Conservation (phyloP, 2,329 filamentous ascomycete species). For the Fusarium keratoplasticum region DNA sequence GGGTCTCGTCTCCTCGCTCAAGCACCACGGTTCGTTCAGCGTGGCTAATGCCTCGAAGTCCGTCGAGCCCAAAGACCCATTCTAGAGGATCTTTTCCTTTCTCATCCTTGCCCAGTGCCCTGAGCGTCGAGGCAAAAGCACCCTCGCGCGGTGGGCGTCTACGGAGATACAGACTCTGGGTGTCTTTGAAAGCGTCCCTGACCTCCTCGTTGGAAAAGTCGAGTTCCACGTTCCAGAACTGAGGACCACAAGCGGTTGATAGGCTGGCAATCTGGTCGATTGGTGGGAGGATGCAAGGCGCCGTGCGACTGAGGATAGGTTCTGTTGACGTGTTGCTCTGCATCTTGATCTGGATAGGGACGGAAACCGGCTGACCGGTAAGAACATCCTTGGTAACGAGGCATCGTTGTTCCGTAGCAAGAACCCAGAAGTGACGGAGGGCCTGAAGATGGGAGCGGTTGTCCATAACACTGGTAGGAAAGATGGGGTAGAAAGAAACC, state of each 20-base stretch:
- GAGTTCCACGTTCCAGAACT: slow-evolving; percentile 85
- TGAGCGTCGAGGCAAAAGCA: slow-evolving; percentile 79
- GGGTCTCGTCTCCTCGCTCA: slow-evolving; percentile 61
- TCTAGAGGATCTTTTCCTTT: slow-evolving; percentile 66
- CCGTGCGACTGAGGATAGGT: slow-evolving; percentile 56
- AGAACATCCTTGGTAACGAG: slow-evolving; percentile 89
- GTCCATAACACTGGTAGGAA: slow-evolving; percentile 89
- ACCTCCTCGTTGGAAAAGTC: slow-evolving; percentile 77
- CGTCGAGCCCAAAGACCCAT: slow-evolving; percentile 78
- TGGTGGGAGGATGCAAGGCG: slow-evolving; percentile 73
- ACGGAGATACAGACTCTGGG: slow-evolving; percentile 80
- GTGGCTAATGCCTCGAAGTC: slow-evolving; percentile 65
- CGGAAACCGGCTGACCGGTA: slow-evolving; percentile 80
- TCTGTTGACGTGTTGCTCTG: slow-evolving; percentile 55
- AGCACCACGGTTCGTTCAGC: slow-evolving; percentile 76
- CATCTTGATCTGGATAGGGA: slow-evolving; percentile 76
- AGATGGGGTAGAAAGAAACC: slow-evolving; percentile 93
- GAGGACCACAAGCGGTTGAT: slow-evolving; percentile 68
- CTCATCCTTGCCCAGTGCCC: slow-evolving; percentile 70
- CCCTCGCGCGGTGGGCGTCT: slow-evolving; percentile 75
- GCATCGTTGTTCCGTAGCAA: slow-evolving; percentile 90
- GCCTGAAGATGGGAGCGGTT: slow-evolving; percentile 96
- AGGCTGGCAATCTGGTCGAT: slow-evolving; percentile 71
- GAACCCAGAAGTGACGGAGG: slow-evolving; percentile 96
- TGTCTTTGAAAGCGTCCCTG: slow-evolving; percentile 69